These are phyloP conservation scores for Cutaneotrichosporon sp. DNA, from an alignment of 1,284 basidiomycete species.

Conservation along the genomic window DNA sequence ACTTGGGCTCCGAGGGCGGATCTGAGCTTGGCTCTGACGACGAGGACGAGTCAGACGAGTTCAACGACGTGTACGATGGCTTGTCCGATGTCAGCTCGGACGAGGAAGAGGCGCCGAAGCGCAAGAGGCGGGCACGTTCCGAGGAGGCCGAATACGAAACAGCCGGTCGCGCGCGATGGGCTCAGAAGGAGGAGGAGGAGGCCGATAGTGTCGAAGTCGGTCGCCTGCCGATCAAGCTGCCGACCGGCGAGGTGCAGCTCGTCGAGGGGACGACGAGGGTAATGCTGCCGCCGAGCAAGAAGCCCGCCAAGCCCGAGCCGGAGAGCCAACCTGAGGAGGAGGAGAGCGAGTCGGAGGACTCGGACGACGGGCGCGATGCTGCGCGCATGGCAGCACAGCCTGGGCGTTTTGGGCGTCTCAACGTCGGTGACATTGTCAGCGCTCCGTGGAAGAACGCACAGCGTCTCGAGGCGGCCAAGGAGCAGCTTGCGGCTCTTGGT, in stretches of 20 bases:
- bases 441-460: conserved; percentile 62
- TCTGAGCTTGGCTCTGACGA: conserved; percentile 20
- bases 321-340: conserved; percentile 54
- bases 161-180: conserved; percentile 37
- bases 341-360: conserved; percentile 54
- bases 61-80: conserved; percentile 23
- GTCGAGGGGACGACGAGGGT: conserved; percentile 52
- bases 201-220: conserved; percentile 57
- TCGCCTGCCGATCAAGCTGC: conserved; percentile 79
- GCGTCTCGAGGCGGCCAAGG: conserved; percentile 75
- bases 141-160: conserved; percentile 49
- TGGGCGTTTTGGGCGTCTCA: conserved; percentile 71
- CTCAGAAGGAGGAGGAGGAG: conserved; percentile 31
- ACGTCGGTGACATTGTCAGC: conserved; percentile 70
- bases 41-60: conserved; percentile 27
- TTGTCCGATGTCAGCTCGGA: conserved; percentile 28
- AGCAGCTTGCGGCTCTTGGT: conserved; percentile 83
- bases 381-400: conserved; percentile 44
- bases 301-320: conserved; percentile 47
- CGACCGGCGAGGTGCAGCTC: conserved; percentile 68
- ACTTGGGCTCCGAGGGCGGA: conserved; percentile 12
- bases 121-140: conserved; percentile 33
- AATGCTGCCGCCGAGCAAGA: conserved; percentile 52
- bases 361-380: conserved; percentile 55
- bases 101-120: conserved; percentile 27